Base-by-base conservation (phyloP, 2,329 filamentous ascomycete genomes). In the Aspergillus sp. region DNA sequence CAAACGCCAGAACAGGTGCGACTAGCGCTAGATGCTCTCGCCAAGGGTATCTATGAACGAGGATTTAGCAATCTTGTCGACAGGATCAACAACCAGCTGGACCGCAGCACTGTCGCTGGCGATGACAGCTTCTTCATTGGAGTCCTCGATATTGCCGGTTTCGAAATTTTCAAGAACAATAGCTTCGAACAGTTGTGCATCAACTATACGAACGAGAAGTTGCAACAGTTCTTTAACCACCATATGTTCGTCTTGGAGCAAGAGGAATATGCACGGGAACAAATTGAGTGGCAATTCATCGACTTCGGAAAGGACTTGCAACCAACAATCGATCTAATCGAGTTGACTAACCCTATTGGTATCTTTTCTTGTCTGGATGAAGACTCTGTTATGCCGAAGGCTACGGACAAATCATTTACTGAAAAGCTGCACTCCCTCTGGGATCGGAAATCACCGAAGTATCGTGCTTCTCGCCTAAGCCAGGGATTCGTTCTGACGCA, bases 181-280 rank as follows among this genome's bases (percentile, higher is more conserved):
- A 97, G 94, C 81, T 99, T 99, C 71, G 95, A 99, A 76, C 95
- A 99, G 76, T 85, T 99, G 5, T 99, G 95, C 81, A 99, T 99
- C 84, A 99, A 99, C 78, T 99, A 99, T 78, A 98, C 96, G 63
- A 99, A 99, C 78, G 95, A 99, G 77, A 99, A 97, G 76, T 86
- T 99, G 6, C 95, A 99, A 72, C 95, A 99, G 69, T 99, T 99
- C 77, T 99, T 99, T 85, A 99, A 99, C 71, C 95, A 99, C 74
- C 96, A 99, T 81, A 99, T 99, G 95, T 99, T 99, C 72, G 95
- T 99, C 9, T 83, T 99, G 7, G 95, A 99, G 74, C 95, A 99
- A 72, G 95, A 99, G 76, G 95, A 99, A 75, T 99, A 99, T 75
- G 93, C 95, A 8, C 84, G 94, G 51, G 95, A 99, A 74, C 91